A percentile compares a stretch with the other conserved stretches of the same genome.
phyloP scores from a whole-genome alignment of 169 alveolate species.

The Perkinsus olseni region DNA sequence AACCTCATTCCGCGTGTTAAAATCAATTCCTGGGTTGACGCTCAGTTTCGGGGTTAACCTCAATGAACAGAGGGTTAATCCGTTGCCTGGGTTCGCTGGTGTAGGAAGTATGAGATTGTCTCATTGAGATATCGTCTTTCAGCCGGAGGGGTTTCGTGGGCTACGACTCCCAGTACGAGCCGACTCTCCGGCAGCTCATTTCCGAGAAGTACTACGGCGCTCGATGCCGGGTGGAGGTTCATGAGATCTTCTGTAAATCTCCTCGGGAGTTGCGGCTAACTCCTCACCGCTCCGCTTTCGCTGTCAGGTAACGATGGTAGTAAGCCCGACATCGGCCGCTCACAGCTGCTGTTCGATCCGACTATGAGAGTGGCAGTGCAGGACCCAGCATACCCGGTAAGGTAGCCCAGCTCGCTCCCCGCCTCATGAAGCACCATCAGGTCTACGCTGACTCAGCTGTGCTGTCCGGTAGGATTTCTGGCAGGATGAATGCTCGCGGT shows the following conservation, averaged over 20 bases:
- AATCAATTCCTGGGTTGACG: too few species aligned
- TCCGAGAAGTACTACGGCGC: not conserved
- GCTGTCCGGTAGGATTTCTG: not conserved
- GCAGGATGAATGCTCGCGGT: not conserved
- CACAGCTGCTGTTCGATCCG: not conserved
- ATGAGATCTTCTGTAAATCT: not conserved
- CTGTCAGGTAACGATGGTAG: not conserved
- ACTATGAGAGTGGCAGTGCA: not conserved
- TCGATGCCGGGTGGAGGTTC: not conserved
- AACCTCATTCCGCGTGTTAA: too few species aligned
- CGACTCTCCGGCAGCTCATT: not conserved
- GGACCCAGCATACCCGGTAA: not conserved
- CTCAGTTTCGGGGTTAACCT: too few species aligned
- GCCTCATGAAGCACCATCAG: not conserved
- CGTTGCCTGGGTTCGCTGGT: too few species aligned
- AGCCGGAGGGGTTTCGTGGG: not conserved
- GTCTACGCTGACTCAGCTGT: not conserved
- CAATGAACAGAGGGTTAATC: too few species aligned
- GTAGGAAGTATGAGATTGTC: too few species aligned
- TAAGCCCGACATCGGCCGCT: not conserved
- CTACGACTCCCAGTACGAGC: not conserved
- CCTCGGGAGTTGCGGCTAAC: not conserved
- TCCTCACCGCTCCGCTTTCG: not conserved
- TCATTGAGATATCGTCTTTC: too few species aligned
- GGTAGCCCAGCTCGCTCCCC: not conserved